Evolutionary conservation across 495 filamentous ascomycete species (phyloP).

Genomic region (Xanthoparmelia taractica): DNA sequence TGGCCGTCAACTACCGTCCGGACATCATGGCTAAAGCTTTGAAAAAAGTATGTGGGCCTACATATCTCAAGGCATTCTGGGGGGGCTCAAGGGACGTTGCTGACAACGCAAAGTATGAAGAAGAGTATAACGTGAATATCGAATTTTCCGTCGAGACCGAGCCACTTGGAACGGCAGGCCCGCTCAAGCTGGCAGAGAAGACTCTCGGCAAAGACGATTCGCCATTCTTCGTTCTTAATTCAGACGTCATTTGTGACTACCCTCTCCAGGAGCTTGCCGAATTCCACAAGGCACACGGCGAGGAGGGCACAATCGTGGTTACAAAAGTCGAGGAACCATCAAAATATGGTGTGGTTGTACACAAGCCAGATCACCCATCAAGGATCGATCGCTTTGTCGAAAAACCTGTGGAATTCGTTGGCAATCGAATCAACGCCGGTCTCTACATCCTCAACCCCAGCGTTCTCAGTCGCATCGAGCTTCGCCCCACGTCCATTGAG

Average conservation of each 20-base stretch:
- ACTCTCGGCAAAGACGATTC: constrained; percentile 86
- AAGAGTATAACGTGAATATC: constrained; percentile 85
- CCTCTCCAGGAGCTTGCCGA: constrained; percentile 83
- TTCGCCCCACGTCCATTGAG: constrained; percentile 98
- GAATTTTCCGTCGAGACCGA: constrained; percentile 95
- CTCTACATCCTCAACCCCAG: constrained; percentile 97
- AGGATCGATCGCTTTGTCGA: constrained; percentile 99
- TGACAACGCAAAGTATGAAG: constrained; percentile 60
- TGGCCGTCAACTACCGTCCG: constrained; percentile 97
- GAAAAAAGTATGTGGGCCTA: constrained; percentile 48
- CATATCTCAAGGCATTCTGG: neutral
- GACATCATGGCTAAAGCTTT: constrained; percentile 82
- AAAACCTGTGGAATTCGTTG: constrained; percentile 98
- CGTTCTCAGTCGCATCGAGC: constrained; percentile 83
- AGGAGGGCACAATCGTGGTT: constrained; percentile 97
- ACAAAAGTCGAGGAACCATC: constrained; percentile 99
- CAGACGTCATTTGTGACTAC: constrained; percentile 96
- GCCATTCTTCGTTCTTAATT: constrained; percentile 99
- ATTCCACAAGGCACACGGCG: constrained; percentile 81
- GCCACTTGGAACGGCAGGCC: constrained; percentile 91
- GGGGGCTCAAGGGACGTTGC: neutral
- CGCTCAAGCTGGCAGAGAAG: constrained; percentile 90
- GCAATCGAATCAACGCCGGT: constrained; percentile 98
- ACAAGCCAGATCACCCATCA: constrained; percentile 87
- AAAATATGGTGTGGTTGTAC: constrained; percentile 98